These are phyloP conservation scores for Neurospora sp. DNA, from an alignment of 495 filamentous ascomycete genomes.

Conservation along the genomic window DNA sequence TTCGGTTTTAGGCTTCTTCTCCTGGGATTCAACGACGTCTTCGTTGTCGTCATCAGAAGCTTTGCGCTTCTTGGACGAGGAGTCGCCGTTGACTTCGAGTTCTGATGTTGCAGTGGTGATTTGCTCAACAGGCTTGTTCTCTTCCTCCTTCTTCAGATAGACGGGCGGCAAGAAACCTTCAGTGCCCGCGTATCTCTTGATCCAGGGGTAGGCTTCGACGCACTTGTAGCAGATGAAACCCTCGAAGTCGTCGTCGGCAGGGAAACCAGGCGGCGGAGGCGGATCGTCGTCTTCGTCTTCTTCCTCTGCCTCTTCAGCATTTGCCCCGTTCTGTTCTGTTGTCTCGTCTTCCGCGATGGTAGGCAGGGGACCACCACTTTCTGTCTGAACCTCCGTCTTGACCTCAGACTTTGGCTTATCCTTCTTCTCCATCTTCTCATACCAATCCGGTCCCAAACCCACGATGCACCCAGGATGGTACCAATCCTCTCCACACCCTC, in stretches of 20 bases:
- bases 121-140: conserved; percentile 4
- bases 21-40: conserved; percentile 16
- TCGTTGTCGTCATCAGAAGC: conserved; percentile 48
- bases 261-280: conserved; percentile 73
- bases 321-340: conserved; percentile 13
- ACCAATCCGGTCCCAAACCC: conserved; percentile 57
- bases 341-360: conserved; percentile 30
- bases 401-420: conserved; percentile 5
- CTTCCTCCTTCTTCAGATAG: conserved; percentile 18
- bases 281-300: conserved; percentile 37
- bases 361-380: conserved; percentile 15
- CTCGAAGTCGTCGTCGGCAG: conserved; percentile 78
- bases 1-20: conserved; percentile 52
- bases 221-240: conserved; percentile 92
- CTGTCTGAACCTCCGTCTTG: conserved; percentile 6
- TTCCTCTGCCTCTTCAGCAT: conserved; percentile 10
- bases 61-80: conserved; percentile 63
- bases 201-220: conserved; percentile 79
- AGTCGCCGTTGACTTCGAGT: conserved; percentile 4
- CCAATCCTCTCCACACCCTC: conserved; percentile 97
- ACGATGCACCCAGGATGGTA: conserved; percentile 94
- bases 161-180: conserved; percentile 73
- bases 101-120: background rate
- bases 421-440: conserved; percentile 39
- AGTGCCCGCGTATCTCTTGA: conserved; percentile 80